A percentile compares a stretch with the other conserved stretches of the same genome.
Conservation (phyloP, 2,329 filamentous ascomycete species). For the Colletotrichum noveboracense region DNA sequence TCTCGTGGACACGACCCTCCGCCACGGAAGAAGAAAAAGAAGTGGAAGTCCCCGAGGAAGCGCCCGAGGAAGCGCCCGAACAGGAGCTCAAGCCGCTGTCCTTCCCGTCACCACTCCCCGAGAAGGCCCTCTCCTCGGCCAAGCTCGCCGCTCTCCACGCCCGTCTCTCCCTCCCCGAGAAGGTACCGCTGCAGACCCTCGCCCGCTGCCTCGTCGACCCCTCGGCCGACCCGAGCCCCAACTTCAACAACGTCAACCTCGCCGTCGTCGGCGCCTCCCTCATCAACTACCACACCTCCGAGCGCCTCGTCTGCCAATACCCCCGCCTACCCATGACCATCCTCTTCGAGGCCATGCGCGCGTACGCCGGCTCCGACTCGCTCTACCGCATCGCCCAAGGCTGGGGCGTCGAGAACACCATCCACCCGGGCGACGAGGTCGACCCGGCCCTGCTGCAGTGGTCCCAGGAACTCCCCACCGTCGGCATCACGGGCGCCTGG, state of each 20-base stretch:
- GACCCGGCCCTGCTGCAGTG: slow-evolving; percentile 92
- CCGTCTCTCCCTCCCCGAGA: slow-evolving; percentile 80
- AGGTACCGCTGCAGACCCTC: slow-evolving; percentile 84
- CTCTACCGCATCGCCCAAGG: slow-evolving; percentile 76
- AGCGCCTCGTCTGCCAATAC: slow-evolving; percentile 87
- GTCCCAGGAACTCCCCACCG: slow-evolving; percentile 51
- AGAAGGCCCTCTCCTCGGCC: slow-evolving; percentile 73
- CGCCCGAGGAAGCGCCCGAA: slow-evolving; percentile 32
- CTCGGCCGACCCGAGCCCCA: slow-evolving; percentile 78
- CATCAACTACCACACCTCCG: slow-evolving; percentile 86
- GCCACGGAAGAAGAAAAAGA: not conserved
- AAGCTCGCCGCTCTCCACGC: slow-evolving; percentile 94
- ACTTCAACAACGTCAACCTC: slow-evolving; percentile 89
- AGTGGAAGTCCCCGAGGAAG: slow-evolving; percentile 28
- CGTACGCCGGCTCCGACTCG: slow-evolving; percentile 79
- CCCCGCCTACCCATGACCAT: slow-evolving; percentile 91
- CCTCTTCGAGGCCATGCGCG: slow-evolving; percentile 83
- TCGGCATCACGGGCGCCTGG: slow-evolving; percentile 52
- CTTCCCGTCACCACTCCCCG: slow-evolving; percentile 74
- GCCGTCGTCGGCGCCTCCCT: slow-evolving; percentile 82
- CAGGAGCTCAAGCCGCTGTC: slow-evolving; percentile 36
- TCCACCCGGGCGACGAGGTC: slow-evolving; percentile 86
- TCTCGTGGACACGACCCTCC: not conserved
- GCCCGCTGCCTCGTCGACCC: slow-evolving; percentile 85
- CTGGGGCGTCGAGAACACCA: slow-evolving; percentile 93